phyloP scores from a whole-genome alignment of 768 basidiomycete genomes.

The Tubosaeta sp. region DNA sequence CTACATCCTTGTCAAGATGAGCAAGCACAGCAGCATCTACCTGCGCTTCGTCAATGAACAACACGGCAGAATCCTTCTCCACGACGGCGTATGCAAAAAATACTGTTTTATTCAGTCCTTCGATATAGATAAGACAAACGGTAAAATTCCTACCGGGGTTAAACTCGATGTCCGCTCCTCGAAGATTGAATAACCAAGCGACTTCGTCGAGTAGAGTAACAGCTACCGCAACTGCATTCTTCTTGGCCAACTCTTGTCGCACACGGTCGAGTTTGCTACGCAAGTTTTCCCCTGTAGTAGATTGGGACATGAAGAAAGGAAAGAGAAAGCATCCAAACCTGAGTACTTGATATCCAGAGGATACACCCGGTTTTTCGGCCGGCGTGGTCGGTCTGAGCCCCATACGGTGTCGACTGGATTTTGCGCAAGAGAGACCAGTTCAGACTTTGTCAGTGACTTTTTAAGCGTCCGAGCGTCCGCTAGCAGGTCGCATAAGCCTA shows the following conservation, averaged over 20 bases:
- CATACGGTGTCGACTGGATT: conserved; percentile 85
- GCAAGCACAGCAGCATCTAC: conserved; percentile 37
- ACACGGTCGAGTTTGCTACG: conserved; percentile 63
- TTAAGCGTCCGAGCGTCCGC: conserved; percentile 63
- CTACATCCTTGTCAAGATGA: conserved; percentile 56
- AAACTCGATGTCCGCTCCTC: conserved; percentile 88
- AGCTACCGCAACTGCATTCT: conserved; percentile 56
- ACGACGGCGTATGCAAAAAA: conserved; percentile 92
- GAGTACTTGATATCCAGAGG: conserved; percentile 71
- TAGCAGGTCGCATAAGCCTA: conserved; percentile 20
- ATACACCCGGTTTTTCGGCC: conserved; percentile 66
- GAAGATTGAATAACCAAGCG: conserved; percentile 90
- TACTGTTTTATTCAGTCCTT: conserved; percentile 39
- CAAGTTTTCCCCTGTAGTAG: conserved; percentile 49
- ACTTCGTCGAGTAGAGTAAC: conserved; percentile 92
- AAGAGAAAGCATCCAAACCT: conserved; percentile 35
- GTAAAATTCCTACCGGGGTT: conserved; percentile 53
- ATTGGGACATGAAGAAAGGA: not conserved
- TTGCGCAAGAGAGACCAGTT: conserved; percentile 56
- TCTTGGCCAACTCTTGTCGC: conserved; percentile 61
- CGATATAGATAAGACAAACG: not conserved
- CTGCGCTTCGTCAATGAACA: conserved; percentile 65
- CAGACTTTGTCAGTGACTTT: conserved; percentile 56
- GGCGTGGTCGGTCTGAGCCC: conserved; percentile 58
- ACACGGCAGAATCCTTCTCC: conserved; percentile 47